These are phyloP conservation scores for Neocallimastix lanati DNA, from an alignment of 192 early-diverging fungal species.

Conservation along the genomic window DNA sequence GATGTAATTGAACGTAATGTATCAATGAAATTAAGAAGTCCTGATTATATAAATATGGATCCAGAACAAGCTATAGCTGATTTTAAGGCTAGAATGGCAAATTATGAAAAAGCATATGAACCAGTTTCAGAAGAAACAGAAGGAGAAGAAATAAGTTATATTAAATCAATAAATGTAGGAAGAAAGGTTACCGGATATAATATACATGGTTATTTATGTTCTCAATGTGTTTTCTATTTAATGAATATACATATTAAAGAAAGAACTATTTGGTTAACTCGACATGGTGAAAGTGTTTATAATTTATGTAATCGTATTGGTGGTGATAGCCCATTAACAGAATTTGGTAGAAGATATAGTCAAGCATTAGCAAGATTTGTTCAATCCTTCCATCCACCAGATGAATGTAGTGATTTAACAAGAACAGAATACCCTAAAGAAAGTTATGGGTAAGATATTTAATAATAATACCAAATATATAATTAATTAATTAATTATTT, in stretches of 20 bases:
- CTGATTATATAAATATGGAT: constrained; percentile 80
- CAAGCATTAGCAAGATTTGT: constrained; percentile 62
- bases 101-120: constrained; percentile 88
- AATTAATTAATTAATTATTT: too few relatives aligned
- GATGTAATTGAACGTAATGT: constrained; percentile 66
- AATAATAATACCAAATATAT: too few relatives aligned
- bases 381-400: background rate
- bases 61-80: constrained; percentile 64
- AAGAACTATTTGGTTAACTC: constrained; percentile 73
- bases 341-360: constrained; percentile 49
- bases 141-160: constrained; percentile 53
- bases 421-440: background rate
- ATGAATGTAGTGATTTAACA: background rate
- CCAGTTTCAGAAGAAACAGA: constrained; percentile 72
- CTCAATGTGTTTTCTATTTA: constrained; percentile 91
- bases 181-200: constrained; percentile 88
- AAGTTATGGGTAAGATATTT: background rate
- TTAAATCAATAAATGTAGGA: constrained; percentile 92
- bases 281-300: constrained; percentile 84
- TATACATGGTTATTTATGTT: constrained; percentile 77
- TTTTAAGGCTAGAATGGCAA: constrained; percentile 64
- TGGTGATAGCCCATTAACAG: constrained; percentile 63
- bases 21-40: constrained; percentile 75
- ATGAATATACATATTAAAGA: constrained; percentile 69
- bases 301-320: constrained; percentile 73